Evolutionary conservation across 1,139 yeast genomes (phyloP).

Genomic region (Nakaseomyces kungkrabaensis): DNA sequence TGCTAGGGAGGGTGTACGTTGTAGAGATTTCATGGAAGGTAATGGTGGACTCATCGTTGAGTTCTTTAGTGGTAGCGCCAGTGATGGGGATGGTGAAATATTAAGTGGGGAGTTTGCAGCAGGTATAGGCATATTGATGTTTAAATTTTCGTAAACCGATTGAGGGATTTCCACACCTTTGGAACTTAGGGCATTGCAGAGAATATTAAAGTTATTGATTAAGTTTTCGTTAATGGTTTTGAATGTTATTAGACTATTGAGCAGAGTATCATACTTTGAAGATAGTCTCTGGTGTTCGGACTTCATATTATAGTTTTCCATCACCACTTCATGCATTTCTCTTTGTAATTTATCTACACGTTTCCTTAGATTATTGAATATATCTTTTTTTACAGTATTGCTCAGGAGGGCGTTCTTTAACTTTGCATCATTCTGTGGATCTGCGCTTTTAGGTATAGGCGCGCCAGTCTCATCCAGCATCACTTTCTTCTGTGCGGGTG

Average conservation of each 20-base stretch:
- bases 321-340: constrained; percentile 35
- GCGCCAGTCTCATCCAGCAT: constrained; percentile 2
- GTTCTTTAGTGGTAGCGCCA: background rate
- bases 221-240: constrained; percentile 49
- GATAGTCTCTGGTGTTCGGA: constrained; percentile 39
- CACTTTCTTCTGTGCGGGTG: constrained; percentile 48
- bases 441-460: background rate
- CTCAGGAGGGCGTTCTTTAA: constrained; percentile 10
- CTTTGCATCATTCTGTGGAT: background rate
- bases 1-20: constrained; percentile 1
- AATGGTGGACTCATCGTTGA: constrained; percentile 9
- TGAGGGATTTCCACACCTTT: constrained; percentile 63
- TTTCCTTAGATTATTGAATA: constrained; percentile 21
- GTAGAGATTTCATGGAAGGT: constrained; percentile 4
- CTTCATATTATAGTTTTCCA: constrained; percentile 35
- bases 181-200: constrained; percentile 41
- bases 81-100: background rate
- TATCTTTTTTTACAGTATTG: constrained; percentile 20
- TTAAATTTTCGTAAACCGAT: constrained; percentile 18
- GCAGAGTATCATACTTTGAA: constrained; percentile 52
- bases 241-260: constrained; percentile 49
- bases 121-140: constrained; percentile 11
- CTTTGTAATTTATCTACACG: constrained; percentile 33
- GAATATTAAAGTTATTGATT: constrained; percentile 40
- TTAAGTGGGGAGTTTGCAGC: background rate